These are phyloP conservation scores for Hypoxylon sp. DNA, from an alignment of 2,329 filamentous ascomycete genomes.

Conservation along the genomic window DNA sequence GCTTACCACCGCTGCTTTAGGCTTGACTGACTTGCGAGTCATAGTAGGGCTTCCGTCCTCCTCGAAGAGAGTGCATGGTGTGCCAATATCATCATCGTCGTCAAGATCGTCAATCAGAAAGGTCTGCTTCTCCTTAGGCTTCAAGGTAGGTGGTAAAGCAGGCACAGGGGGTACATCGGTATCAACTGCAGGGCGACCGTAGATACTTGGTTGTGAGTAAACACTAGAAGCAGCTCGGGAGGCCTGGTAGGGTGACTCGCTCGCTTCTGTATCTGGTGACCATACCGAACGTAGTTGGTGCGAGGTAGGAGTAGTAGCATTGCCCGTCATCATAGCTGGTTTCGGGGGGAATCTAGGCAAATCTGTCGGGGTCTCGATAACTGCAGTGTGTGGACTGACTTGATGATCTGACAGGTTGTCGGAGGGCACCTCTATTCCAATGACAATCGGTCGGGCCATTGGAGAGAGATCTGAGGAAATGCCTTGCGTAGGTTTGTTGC, in stretches of 20 bases:
- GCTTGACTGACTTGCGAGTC: conserved; percentile 58
- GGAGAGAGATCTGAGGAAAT: conserved; percentile 71
- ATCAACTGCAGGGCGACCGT: conserved; percentile 46
- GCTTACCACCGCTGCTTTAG: conserved; percentile 57
- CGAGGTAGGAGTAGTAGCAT: conserved; percentile 49
- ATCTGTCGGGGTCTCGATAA: conserved; percentile 59
- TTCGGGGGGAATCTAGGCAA: conserved; percentile 49
- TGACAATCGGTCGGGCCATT: conserved; percentile 79
- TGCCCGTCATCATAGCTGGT: conserved; percentile 40
- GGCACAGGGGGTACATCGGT: conserved; percentile 72
- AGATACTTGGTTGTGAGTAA: conserved; percentile 70
- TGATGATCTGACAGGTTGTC: conserved; percentile 63
- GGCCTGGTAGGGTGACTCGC: conserved; percentile 59
- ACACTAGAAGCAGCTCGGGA: conserved; percentile 70
- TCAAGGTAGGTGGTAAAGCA: conserved; percentile 65
- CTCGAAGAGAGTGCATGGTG: conserved; percentile 78
- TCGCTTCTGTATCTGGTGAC: conserved; percentile 74
- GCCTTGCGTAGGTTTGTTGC: conserved; percentile 48
- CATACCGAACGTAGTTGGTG: conserved; percentile 68
- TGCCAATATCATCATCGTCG: conserved; percentile 61
- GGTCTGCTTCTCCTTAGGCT: conserved; percentile 57
- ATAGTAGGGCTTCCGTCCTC: conserved; percentile 71
- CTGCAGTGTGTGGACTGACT: conserved; percentile 67
- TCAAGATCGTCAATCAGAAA: conserved; percentile 60
- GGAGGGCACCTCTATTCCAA: conserved; percentile 77